Percentiles rank a stretch among this genome's conserved stretches.
These are phyloP conservation scores for Tolypocladium paradoxum DNA, from an alignment of 2,329 filamentous ascomycete species.

Conservation along the genomic window DNA sequence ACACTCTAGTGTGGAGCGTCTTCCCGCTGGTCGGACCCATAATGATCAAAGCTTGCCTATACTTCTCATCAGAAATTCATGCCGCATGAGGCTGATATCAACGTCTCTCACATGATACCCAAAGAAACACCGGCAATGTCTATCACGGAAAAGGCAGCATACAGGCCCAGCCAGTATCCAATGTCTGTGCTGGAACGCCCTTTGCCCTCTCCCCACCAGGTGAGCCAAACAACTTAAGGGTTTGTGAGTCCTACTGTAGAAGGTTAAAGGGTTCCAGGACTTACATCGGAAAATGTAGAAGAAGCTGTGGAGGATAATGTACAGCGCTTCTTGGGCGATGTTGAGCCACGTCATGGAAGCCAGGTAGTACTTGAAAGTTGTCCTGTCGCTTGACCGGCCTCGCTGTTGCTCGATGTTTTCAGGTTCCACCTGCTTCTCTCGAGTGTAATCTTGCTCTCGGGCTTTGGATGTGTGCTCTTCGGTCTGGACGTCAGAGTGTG, in stretches of 20 bases:
- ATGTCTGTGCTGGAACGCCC: slow-evolving; percentile 13
- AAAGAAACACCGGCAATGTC: slow-evolving; percentile 13
- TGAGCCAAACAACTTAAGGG: slow-evolving; percentile 18
- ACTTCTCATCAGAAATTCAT: too few relatives aligned
- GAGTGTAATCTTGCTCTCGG: too few relatives aligned
- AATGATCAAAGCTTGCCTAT: slow-evolving; percentile 15
- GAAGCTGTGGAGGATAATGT: slow-evolving; percentile 9
- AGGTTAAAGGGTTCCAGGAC: too few relatives aligned
- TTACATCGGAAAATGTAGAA: slow-evolving; percentile 14
- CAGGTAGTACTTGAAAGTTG: slow-evolving; percentile 19
- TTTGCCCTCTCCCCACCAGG: slow-evolving; percentile 20
- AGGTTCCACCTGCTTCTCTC: too few relatives aligned
- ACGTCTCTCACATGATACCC: slow-evolving; percentile 16
- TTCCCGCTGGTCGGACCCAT: slow-evolving; percentile 14
- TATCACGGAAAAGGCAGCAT: slow-evolving; percentile 11
- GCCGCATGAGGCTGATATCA: too few relatives aligned
- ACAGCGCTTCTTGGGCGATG: slow-evolving; percentile 6
- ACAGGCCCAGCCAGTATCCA: slow-evolving; percentile 19
- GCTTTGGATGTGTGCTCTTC: too few relatives aligned
- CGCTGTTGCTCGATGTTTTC: too few relatives aligned
- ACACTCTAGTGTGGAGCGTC: slow-evolving; percentile 12
- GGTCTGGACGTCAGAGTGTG: slow-evolving; percentile 6
- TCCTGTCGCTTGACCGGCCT: slow-evolving; percentile 10
- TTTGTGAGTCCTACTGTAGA: too few relatives aligned
- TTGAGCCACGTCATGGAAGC: slow-evolving; percentile 11